Conservation (phyloP, 2,329 filamentous ascomycete genomes). For the Colletotrichum lini region DNA sequence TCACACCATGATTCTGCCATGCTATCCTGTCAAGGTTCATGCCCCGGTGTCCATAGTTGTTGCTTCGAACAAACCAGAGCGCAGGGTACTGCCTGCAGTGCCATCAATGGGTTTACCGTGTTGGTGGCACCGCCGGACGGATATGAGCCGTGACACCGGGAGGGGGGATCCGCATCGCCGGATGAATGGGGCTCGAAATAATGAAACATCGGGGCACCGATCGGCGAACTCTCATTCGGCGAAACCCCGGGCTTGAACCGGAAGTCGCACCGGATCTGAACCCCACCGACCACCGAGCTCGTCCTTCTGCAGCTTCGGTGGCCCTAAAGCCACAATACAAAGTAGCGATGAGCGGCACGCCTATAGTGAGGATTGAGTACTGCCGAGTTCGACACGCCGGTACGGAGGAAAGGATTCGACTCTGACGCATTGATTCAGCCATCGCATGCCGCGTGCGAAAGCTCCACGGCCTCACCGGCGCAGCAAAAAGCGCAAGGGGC, state of each 20-base stretch:
- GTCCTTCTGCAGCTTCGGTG: too few species aligned
- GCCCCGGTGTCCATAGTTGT: neutral
- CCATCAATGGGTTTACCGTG: neutral
- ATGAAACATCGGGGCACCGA: conserved; percentile 10
- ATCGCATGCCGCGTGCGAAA: neutral
- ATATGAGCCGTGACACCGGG: conserved; percentile 9
- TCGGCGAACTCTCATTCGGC: neutral
- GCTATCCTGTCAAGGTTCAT: too few species aligned
- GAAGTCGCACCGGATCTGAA: neutral
- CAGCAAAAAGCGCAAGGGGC: neutral
- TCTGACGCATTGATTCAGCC: too few species aligned
- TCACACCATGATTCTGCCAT: neutral
- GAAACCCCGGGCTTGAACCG: conserved; percentile 2
- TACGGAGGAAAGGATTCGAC: too few species aligned
- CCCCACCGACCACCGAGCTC: neutral
- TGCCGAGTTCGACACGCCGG: too few species aligned
- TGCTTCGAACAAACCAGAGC: neutral
- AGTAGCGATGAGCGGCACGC: neutral
- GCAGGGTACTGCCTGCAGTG: neutral
- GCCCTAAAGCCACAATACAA: neutral
- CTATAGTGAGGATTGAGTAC: neutral
- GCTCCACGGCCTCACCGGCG: neutral
- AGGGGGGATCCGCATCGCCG: conserved; percentile 12
- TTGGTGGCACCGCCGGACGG: neutral
- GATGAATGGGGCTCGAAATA: neutral